These are phyloP conservation scores for Fusarium protoensiforme DNA, from an alignment of 2,329 filamentous ascomycete species.

Conservation along the genomic window DNA sequence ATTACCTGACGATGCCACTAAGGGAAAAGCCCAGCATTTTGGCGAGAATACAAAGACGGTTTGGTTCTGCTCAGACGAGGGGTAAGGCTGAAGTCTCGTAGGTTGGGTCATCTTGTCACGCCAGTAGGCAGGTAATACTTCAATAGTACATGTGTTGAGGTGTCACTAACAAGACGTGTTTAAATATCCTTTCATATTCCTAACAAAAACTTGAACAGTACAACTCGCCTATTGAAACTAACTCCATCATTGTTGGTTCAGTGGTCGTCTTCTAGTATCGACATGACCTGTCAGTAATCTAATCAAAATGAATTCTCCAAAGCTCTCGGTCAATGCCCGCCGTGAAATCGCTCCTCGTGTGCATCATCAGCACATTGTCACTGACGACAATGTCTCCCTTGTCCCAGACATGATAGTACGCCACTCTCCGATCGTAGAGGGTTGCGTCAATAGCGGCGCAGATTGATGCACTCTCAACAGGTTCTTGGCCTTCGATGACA, in stretches of 20 bases:
- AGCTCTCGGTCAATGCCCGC: conserved; percentile 58
- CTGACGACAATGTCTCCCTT: conserved; percentile 65
- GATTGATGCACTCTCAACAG: conserved; percentile 47
- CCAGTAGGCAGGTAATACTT: too few relatives aligned
- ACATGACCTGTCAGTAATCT: background rate
- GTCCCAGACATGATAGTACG: conserved; percentile 63
- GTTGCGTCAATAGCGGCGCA: conserved; percentile 54
- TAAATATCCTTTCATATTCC: background rate
- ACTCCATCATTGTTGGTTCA: background rate
- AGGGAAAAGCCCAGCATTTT: background rate
- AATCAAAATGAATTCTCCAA: conserved; percentile 64
- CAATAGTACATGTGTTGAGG: background rate
- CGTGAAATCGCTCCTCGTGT: conserved; percentile 59
- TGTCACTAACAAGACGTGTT: background rate
- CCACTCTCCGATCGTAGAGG: conserved; percentile 62
- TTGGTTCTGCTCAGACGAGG: too few relatives aligned
- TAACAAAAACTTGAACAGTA: background rate
- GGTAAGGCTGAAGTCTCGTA: too few relatives aligned
- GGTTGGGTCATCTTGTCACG: too few relatives aligned
- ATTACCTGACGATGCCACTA: background rate
- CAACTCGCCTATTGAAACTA: background rate
- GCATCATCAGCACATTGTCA: conserved; percentile 63
- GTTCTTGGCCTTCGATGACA: conserved; percentile 51
- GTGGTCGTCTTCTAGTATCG: background rate
- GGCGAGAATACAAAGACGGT: background rate